These are phyloP conservation scores for Malus sieversii DNA, from an alignment of 306 rosid species.

Conservation along the genomic window DNA sequence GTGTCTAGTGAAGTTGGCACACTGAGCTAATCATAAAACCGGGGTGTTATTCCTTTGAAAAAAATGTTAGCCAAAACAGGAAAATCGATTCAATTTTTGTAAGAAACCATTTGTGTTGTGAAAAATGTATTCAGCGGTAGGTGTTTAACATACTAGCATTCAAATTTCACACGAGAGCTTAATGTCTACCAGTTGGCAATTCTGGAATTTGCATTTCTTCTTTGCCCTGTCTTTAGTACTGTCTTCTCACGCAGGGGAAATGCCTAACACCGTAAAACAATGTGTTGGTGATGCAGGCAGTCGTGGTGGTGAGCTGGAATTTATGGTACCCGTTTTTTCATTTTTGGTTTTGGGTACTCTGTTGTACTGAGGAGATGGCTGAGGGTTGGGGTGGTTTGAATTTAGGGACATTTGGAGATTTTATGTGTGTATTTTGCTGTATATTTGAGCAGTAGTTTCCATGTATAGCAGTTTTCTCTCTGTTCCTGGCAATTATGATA, in stretches of 20 bases:
- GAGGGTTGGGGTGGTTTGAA: neutral
- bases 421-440: neutral
- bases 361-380: neutral
- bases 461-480: neutral
- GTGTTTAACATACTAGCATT: neutral
- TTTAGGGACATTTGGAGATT: neutral
- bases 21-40: neutral
- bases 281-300: conserved; percentile 66
- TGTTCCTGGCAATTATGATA: neutral
- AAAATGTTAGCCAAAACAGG: neutral
- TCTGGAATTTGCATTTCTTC: too few relatives aligned
- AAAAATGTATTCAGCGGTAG: neutral
- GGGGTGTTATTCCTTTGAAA: neutral
- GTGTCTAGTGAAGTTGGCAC: neutral
- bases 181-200: too few relatives aligned
- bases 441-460: neutral
- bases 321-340: conserved; percentile 58
- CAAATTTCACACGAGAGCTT: neutral
- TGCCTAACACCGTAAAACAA: conserved; percentile 15
- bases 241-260: neutral
- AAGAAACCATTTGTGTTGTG: neutral
- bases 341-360: conserved; percentile 18
- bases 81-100: neutral
- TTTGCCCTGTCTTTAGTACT: neutral
- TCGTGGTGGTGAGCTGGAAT: conserved; percentile 43